These are phyloP conservation scores for Kazachstania psychrophila DNA, from an alignment of 805 yeast genomes.

Conservation along the genomic window DNA sequence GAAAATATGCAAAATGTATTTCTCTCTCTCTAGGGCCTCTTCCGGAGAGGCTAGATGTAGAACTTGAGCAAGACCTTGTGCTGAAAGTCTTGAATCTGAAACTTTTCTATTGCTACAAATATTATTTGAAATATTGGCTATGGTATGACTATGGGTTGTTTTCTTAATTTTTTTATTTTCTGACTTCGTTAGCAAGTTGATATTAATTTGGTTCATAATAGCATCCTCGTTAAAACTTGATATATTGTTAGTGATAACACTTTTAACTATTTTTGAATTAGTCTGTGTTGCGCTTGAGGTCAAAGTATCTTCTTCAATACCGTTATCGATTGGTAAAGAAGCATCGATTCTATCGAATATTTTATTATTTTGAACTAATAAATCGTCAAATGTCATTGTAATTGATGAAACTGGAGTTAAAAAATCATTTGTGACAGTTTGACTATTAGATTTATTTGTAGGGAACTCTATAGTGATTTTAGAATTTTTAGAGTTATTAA, in stretches of 20 bases:
- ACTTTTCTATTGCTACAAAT: conserved; percentile 15
- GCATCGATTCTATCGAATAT: not conserved
- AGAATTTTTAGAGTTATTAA: not conserved
- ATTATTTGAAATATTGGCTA: conserved; percentile 3
- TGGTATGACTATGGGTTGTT: conserved; percentile 6
- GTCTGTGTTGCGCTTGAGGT: not conserved
- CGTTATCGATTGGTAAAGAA: too few relatives aligned
- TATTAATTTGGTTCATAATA: too few relatives aligned
- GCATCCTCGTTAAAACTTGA: too few relatives aligned
- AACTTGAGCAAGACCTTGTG: conserved; percentile 45
- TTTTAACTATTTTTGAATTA: not conserved
- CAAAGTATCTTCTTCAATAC: too few relatives aligned
- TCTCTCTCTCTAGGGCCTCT: conserved; percentile 50
- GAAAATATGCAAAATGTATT: conserved; percentile 43
- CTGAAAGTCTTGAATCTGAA: conserved; percentile 48
- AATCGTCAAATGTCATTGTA: conserved; percentile 2
- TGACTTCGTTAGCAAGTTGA: too few relatives aligned
- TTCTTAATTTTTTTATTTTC: conserved; percentile 3
- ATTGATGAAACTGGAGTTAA: conserved; percentile 4
- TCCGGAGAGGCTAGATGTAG: conserved; percentile 40
- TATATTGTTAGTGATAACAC: not conserved
- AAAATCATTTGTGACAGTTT: conserved; percentile 3
- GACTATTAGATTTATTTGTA: not conserved
- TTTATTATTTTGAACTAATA: conserved; percentile 1
- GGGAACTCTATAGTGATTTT: conserved; percentile 3